phyloP scores from a whole-genome alignment of 2,329 filamentous ascomycete genomes.

The Verticillium tricorpus region DNA sequence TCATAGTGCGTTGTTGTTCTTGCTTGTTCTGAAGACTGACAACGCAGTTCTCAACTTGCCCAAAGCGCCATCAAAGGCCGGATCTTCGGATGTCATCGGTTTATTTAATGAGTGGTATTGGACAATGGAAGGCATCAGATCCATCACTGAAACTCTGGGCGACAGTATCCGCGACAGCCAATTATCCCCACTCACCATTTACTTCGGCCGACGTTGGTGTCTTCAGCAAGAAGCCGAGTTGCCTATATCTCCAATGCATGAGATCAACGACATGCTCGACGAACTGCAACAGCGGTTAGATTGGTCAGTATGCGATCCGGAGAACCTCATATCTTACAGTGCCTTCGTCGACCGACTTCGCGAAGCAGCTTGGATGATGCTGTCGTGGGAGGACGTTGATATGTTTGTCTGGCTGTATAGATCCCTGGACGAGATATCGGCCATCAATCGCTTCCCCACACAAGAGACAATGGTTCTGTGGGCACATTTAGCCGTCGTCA shows the following conservation, averaged over 20 bases:
- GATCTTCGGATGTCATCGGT: background rate
- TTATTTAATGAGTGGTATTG: background rate
- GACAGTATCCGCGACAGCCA: background rate
- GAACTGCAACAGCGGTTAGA: background rate
- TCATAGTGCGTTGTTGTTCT: background rate
- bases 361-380: background rate
- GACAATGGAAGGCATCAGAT: conserved; percentile 4
- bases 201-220: background rate
- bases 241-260: background rate
- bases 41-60: background rate
- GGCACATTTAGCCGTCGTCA: conserved; percentile 2
- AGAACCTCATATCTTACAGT: background rate
- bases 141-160: background rate
- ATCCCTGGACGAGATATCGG: conserved; percentile 3
- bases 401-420: conserved; percentile 4
- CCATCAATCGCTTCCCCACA: background rate
- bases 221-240: background rate
- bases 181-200: conserved; percentile 1
- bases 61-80: background rate
- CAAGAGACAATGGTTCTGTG: conserved; percentile 4
- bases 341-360: background rate
- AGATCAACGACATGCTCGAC: background rate
- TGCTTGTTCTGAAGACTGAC: background rate
- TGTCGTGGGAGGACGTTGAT: conserved; percentile 3
- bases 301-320: background rate